These are phyloP conservation scores for Fusarium proliferatum DNA, from an alignment of 2,329 filamentous ascomycete genomes.

Conservation along the genomic window DNA sequence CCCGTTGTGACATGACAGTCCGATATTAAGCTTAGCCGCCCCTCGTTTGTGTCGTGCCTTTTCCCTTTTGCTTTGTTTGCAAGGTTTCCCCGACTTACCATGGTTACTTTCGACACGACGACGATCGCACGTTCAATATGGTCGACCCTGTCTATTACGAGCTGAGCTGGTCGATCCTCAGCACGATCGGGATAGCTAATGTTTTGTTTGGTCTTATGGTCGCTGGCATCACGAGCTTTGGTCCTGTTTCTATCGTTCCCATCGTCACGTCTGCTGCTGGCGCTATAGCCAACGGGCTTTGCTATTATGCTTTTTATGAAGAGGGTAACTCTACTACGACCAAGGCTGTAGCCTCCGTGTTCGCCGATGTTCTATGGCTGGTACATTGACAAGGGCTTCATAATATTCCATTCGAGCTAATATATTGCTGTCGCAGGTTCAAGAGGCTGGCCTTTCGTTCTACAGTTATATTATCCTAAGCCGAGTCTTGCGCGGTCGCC, in stretches of 20 bases:
- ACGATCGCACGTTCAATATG: conserved; percentile 19
- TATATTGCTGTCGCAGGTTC: conserved; percentile 46
- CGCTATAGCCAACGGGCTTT: conserved; percentile 56
- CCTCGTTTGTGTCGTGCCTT: not conserved
- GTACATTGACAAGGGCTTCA: conserved; percentile 36
- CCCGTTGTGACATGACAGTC: not conserved
- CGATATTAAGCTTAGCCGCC: conserved; percentile 13
- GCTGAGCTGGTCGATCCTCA: conserved; percentile 58
- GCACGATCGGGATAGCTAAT: conserved; percentile 56
- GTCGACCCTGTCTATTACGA: conserved; percentile 51
- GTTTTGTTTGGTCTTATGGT: conserved; percentile 54
- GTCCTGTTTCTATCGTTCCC: conserved; percentile 53
- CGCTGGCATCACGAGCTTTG: conserved; percentile 54
- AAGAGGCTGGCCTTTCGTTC: conserved; percentile 58
- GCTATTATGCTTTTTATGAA: conserved; percentile 56
- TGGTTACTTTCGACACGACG: not conserved
- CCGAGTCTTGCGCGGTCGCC: conserved; percentile 59
- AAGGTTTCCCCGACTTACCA: conserved; percentile 1
- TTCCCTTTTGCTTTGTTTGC: not conserved
- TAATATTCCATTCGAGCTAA: not conserved
- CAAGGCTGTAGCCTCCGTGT: conserved; percentile 50
- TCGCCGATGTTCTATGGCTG: conserved; percentile 56
- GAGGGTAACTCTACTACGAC: conserved; percentile 28
- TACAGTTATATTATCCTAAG: conserved; percentile 65
- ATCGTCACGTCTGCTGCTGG: conserved; percentile 53